Evolutionary conservation across 108 stramenopile species (phyloP).

Genomic region (Skeletonema costatum): DNA sequence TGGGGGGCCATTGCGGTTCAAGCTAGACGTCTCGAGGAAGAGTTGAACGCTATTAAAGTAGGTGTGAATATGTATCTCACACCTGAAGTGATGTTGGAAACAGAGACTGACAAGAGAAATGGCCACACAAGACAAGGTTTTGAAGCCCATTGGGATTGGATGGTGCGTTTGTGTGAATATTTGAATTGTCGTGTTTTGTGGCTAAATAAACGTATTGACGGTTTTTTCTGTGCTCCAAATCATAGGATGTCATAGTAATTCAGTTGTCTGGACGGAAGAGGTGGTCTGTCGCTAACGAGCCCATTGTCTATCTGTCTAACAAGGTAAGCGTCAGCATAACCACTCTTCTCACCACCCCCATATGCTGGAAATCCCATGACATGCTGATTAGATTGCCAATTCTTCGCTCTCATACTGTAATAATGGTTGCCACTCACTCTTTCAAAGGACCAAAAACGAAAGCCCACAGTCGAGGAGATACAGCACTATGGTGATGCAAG

Average conservation of each 20-base stretch:
- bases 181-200: too few relatives aligned
- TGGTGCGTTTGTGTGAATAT: background rate
- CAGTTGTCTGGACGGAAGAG: slow-evolving; percentile 27
- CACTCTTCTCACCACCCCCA: too few relatives aligned
- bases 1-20: slow-evolving; percentile 2
- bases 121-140: slow-evolving; percentile 4
- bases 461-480: slow-evolving; percentile 21
- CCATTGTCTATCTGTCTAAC: slow-evolving; percentile 35
- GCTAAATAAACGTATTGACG: too few relatives aligned
- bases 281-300: slow-evolving; percentile 25
- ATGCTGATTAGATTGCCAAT: too few relatives aligned
- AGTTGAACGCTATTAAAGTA: slow-evolving; percentile 10
- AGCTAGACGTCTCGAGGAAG: slow-evolving; percentile 14
- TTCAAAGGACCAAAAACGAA: slow-evolving; percentile 27
- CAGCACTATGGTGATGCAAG: background rate
- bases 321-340: background rate
- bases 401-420: too few relatives aligned
- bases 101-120: background rate
- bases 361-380: too few relatives aligned
- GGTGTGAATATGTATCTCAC: slow-evolving; percentile 36
- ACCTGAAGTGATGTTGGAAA: slow-evolving; percentile 21
- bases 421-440: too few relatives aligned
- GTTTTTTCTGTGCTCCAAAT: too few relatives aligned
- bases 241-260: slow-evolving; percentile 29
- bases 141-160: slow-evolving; percentile 47